Evolutionary conservation across 176 grass and related monocot genomes (phyloP).

Genomic region (Musa schizocarpa): DNA sequence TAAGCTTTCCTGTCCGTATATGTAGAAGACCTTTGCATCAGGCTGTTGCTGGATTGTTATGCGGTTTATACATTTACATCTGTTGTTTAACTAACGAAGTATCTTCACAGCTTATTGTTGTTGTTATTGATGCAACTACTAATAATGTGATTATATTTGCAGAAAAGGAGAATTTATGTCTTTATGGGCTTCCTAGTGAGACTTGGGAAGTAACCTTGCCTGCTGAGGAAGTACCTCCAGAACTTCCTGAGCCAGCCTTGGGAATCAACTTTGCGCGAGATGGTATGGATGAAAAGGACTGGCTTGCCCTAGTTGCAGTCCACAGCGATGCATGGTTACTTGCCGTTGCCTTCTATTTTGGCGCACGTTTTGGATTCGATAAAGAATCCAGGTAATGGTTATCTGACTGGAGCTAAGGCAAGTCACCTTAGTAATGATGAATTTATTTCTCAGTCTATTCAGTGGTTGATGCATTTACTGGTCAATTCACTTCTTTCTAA

Average conservation of each 20-base stretch:
- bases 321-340: too few relatives aligned
- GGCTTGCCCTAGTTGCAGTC: too few relatives aligned
- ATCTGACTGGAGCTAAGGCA: not conserved
- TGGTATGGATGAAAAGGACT: constrained; percentile 48
- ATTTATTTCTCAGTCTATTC: too few relatives aligned
- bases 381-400: constrained; percentile 47
- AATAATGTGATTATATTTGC: constrained; percentile 23
- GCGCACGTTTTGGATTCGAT: too few relatives aligned
- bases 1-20: too few relatives aligned
- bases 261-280: constrained; percentile 95
- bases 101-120: too few relatives aligned
- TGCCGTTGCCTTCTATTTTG: too few relatives aligned
- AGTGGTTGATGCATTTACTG: too few relatives aligned
- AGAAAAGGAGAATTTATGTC: constrained; percentile 96
- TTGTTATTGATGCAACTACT: too few relatives aligned
- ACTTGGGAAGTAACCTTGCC: constrained; percentile 35
- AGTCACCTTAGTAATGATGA: too few relatives aligned
- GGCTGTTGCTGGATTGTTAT: not conserved
- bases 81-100: not conserved
- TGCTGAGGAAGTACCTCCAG: constrained; percentile 88
- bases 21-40: too few relatives aligned
- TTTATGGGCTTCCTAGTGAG: constrained; percentile 64
- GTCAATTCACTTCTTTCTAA: too few relatives aligned
- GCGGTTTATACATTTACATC: not conserved
- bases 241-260: constrained; percentile 14